phyloP scores from a whole-genome alignment of 164 flowering plant species.

The Vitis labrusca region DNA sequence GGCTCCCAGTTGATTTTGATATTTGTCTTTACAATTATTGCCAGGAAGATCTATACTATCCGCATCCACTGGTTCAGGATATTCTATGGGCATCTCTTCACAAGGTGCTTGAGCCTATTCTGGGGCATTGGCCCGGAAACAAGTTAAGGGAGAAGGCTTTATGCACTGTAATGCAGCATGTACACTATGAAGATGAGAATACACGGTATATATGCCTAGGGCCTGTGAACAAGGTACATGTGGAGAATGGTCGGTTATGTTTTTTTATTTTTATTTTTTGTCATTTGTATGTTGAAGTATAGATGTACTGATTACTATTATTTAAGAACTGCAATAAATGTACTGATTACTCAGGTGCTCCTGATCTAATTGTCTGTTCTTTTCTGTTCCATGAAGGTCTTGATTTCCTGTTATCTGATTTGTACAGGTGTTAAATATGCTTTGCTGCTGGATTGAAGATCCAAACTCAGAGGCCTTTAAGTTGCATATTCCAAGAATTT shows the following conservation, averaged over 20 bases:
- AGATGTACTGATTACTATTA: too few relatives aligned
- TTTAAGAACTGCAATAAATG: too few relatives aligned
- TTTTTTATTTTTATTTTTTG: too few relatives aligned
- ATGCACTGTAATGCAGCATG: conserved; percentile 38
- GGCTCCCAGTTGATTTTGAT: too few relatives aligned
- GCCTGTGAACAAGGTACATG: conserved; percentile 35
- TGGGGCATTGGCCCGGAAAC: conserved; percentile 51
- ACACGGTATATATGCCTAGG: conserved; percentile 54
- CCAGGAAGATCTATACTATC: too few relatives aligned
- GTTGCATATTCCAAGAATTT: conserved; percentile 60
- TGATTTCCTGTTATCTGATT: neutral
- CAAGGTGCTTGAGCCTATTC: conserved; percentile 50
- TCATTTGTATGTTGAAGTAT: too few relatives aligned
- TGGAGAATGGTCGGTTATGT: too few relatives aligned
- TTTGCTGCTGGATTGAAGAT: conserved; percentile 87
- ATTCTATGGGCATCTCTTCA: conserved; percentile 67
- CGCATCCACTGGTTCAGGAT: conserved; percentile 52
- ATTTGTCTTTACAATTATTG: too few relatives aligned
- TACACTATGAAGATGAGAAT: conserved; percentile 64
- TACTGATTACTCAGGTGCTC: too few relatives aligned
- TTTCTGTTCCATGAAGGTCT: too few relatives aligned
- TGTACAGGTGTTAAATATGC: conserved; percentile 61
- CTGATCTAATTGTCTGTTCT: too few relatives aligned
- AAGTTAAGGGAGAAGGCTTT: conserved; percentile 53
- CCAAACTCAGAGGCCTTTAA: conserved; percentile 70